Evolutionary conservation across 768 basidiomycete species (phyloP), one percentile per base, ranked within the genome.

Genomic region (Mycena galopus): DNA sequence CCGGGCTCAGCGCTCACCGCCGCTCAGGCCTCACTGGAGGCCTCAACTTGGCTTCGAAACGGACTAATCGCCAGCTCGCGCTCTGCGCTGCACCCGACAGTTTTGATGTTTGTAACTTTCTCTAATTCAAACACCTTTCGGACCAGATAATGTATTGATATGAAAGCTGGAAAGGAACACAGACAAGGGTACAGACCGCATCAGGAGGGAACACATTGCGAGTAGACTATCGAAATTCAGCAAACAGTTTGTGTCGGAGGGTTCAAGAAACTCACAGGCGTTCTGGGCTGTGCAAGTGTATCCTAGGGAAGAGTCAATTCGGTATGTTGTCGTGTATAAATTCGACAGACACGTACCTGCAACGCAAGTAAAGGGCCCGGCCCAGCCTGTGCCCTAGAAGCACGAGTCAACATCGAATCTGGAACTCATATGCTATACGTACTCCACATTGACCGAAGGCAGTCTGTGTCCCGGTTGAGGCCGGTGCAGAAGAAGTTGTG

Each of bases 401-500:
- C 21, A 27, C 16, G 53, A 25, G 12, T 65, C 37, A 65, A 37
- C 6, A n/a, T 30, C 10, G n/a, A 50, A 30, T 42, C 29, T 7
- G 19, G 10, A 6, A 29, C 27, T 14, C 25, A 23, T 16, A 33
- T 2, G 27, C 7, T 3, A 47, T 50, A 63, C 73, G 23, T 71
- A 74, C 73, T n/a, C 74, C 74, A 30, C 74, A 75, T 58, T 75
- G 74, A 29, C 44, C 71, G 32, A 47, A 75, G 23, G 71, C 74
- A 8, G 39, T 21, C n/a, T 35, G 14, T 19, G 59, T 57, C 5
- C 66, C 73, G 32, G 60, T 57, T 8, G 64, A 63, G 9, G 71
- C 58, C 7, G 73, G 65, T 3, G 73, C 29, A 8, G 73, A 61
- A 23, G 73, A 55, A 6, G 67, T 70, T 2, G 59, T 62, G 25